phyloP scores from a whole-genome alignment of 148 eudicot species.

The Pharnaceum exiguum region DNA sequence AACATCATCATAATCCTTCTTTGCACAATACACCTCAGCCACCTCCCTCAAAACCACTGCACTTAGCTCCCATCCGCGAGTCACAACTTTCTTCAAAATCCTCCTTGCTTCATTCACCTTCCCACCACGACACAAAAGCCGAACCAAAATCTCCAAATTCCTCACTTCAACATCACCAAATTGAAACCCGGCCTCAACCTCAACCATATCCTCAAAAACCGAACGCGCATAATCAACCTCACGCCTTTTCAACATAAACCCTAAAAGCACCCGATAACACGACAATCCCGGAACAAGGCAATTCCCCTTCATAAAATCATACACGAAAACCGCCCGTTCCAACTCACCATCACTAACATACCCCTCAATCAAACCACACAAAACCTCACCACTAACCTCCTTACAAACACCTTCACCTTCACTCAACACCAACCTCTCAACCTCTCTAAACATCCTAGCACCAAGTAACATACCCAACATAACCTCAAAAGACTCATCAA shows the following conservation, averaged over 20 bases:
- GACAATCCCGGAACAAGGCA: constrained; percentile 36
- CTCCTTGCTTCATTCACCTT: constrained; percentile 62
- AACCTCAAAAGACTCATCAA: constrained; percentile 44
- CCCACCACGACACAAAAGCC: constrained; percentile 46
- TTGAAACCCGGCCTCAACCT: constrained; percentile 37
- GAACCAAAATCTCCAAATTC: constrained; percentile 35
- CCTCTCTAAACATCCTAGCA: constrained; percentile 45
- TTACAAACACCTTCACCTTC: constrained; percentile 47
- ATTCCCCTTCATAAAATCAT: constrained; percentile 44
- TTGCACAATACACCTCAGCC: constrained; percentile 51
- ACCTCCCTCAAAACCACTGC: constrained; percentile 42
- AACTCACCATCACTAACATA: constrained; percentile 41
- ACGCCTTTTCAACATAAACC: constrained; percentile 29
- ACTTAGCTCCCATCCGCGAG: constrained; percentile 46
- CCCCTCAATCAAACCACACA: constrained; percentile 47
- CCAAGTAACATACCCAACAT: constrained; percentile 55
- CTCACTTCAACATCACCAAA: constrained; percentile 27
- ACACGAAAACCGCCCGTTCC: constrained; percentile 39
- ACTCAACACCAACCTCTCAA: constrained; percentile 50
- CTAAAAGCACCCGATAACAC: constrained; percentile 39
- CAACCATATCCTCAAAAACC: constrained; percentile 44
- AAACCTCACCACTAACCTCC: constrained; percentile 57
- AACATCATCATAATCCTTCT: constrained; percentile 71
- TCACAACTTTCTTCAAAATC: constrained; percentile 36
- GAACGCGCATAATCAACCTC: constrained; percentile 25